Evolutionary conservation across 192 early-diverging fungal species (phyloP), one percentile per base, ranked within the genome.

Genomic region (Geranomyces michiganensis): DNA sequence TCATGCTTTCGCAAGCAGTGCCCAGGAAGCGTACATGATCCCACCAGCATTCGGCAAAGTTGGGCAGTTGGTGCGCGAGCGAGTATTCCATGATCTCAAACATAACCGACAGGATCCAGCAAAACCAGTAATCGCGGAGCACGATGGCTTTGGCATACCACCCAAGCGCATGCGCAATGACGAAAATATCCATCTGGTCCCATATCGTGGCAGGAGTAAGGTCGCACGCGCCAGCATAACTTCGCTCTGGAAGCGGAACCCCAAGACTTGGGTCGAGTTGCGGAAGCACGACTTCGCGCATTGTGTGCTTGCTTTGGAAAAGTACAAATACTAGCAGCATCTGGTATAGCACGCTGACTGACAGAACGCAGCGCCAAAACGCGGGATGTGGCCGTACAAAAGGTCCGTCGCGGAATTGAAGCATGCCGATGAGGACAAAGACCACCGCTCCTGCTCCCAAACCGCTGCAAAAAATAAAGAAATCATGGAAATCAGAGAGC

Each of bases 1-100:
- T 9, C 26, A 27, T 7, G 14, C 10, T 49, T 19, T n/a, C n/a
- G 24, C 29, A 36, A 68, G 24, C 44, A 12, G 14, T 3, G 19
- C 5, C 6, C 55, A n/a, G n/a, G n/a, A n/a, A 41, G 76, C 88
- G 71, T 84, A 91, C 90, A 78, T 98, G 94, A 84, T 98, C 94
- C 95, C 95, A 98, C 95, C 95, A 98, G 76, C 96, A 98, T 84
- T 98, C 96, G 63, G 92, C 91, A 84, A 98, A 98, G 79, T 98
- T 98, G 60, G 92, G 91, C 74, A 98, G 84, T 76, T 96, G 96
- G 80, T 98, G 95, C 66, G 90, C 85, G 49, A 98, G 83, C 58
- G 94, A 92, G 80, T 98, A 98, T 73, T 98, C 96, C 85, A 93
- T 88, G 30, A 96, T 81, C 79, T 98, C 96, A 81, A 98, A 98